Percentiles rank a stretch among this genome's conserved stretches.
Evolutionary conservation across 2,329 filamentous ascomycete genomes (phyloP).

Genomic region (Aspergillus clavatus): DNA sequence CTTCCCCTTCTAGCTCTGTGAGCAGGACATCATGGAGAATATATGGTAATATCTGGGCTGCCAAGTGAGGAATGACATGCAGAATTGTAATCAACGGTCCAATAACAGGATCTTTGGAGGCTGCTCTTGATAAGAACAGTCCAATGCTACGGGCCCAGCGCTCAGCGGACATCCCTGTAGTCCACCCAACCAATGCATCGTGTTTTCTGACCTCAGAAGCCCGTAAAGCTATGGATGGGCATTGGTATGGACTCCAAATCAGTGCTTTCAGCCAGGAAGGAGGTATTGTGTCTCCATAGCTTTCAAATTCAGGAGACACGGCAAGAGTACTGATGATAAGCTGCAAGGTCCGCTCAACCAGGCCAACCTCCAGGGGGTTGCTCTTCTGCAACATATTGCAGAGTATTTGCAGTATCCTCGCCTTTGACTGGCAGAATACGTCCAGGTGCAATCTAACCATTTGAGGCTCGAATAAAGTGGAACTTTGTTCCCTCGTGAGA

Average conservation of each 20-base stretch:
- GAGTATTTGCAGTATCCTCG: constrained; percentile 58
- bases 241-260: constrained; percentile 40
- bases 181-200: constrained; percentile 13
- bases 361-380: constrained; percentile 44
- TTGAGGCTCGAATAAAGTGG: constrained; percentile 19
- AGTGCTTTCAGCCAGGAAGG: constrained; percentile 36
- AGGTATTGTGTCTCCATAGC: constrained; percentile 36
- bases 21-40: constrained; percentile 77
- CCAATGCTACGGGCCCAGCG: constrained; percentile 35
- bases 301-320: constrained; percentile 25
- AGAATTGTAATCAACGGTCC: constrained; percentile 64
- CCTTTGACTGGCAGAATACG: constrained; percentile 49
- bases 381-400: constrained; percentile 58
- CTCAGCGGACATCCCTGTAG: constrained; percentile 18
- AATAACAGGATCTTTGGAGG: constrained; percentile 62
- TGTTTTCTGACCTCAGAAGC: constrained; percentile 16
- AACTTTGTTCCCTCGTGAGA: constrained; percentile 42
- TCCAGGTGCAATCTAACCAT: constrained; percentile 7
- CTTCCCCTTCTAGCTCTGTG: constrained; percentile 60
- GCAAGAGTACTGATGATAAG: constrained; percentile 36
- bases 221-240: constrained; percentile 28
- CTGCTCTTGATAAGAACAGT: constrained; percentile 54
- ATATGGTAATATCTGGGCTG: constrained; percentile 72
- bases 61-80: constrained; percentile 61
- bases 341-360: constrained; percentile 44